Evolutionary conservation across 2,329 filamentous ascomycete species (phyloP).

Genomic region (Raffaelea albimanens): DNA sequence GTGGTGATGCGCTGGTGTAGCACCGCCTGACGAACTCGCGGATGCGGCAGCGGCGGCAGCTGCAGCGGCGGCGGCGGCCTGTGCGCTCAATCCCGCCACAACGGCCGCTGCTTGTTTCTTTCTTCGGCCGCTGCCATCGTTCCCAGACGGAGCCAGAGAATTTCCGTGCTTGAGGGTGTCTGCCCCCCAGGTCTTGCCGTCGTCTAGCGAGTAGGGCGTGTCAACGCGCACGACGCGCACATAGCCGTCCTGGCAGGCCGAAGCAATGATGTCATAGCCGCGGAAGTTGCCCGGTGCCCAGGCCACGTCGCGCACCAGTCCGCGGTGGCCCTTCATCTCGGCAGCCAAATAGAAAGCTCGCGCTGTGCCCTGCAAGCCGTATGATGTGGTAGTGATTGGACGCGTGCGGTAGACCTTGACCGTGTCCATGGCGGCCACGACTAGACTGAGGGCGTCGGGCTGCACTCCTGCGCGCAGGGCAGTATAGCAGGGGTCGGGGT

Average conservation of each 20-base stretch:
- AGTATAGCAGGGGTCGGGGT: constrained; percentile 69
- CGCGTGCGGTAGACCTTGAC: constrained; percentile 77
- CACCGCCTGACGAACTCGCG: neutral
- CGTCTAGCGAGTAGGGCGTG: constrained; percentile 40
- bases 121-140: neutral
- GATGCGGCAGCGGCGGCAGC: neutral
- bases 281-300: constrained; percentile 90
- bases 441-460: constrained; percentile 66
- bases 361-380: constrained; percentile 44
- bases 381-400: constrained; percentile 42
- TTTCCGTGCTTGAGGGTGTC: constrained; percentile 29
- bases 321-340: constrained; percentile 62
- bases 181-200: constrained; percentile 40
- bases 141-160: no score
- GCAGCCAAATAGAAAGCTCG: constrained; percentile 81
- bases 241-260: constrained; percentile 84
- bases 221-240: constrained; percentile 80
- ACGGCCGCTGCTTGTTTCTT: neutral
- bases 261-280: constrained; percentile 83
- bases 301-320: constrained; percentile 75
- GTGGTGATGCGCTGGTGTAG: neutral
- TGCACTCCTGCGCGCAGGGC: constrained; percentile 74
- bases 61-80: neutral
- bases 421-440: constrained; percentile 76
- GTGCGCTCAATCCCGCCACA: neutral